These are phyloP conservation scores for Candida chilensis DNA, from an alignment of 805 yeast genomes.

Conservation along the genomic window DNA sequence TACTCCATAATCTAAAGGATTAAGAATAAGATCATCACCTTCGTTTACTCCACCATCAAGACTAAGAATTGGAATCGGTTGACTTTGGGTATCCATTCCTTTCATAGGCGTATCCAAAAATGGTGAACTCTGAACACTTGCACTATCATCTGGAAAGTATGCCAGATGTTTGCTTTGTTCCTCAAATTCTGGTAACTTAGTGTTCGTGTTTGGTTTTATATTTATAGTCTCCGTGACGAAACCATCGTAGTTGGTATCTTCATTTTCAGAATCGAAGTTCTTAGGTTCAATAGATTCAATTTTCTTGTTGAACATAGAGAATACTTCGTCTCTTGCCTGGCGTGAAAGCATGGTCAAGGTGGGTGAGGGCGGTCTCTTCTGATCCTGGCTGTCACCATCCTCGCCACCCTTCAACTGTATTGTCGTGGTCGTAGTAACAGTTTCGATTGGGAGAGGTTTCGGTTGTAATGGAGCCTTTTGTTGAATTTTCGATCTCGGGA, in stretches of 20 bases:
- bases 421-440: slow-evolving; percentile 21
- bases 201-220: no score
- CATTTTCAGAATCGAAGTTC: slow-evolving; percentile 15
- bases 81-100: no score
- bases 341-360: slow-evolving; percentile 73
- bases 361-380: slow-evolving; percentile 45
- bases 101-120: slow-evolving; percentile 31
- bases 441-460: slow-evolving; percentile 4
- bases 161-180: no score
- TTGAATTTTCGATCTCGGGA: no score
- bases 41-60: no score
- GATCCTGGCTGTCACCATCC: slow-evolving; percentile 6
- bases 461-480: slow-evolving; percentile 2
- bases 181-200: no score
- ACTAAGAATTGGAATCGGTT: no score
- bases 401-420: slow-evolving; percentile 34
- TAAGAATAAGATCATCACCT: no score
- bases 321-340: slow-evolving; percentile 66
- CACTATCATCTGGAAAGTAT: no score
- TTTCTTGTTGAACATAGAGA: slow-evolving; percentile 65
- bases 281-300: slow-evolving; percentile 9
- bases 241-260: slow-evolving; percentile 26
- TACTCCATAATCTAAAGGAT: slow-evolving; percentile 38
- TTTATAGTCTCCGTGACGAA: slow-evolving; percentile 42
- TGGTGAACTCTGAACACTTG: slow-evolving; percentile 32